Base-by-base conservation (phyloP, 768 basidiomycete species). In the Dioszegia hungarica region DNA sequence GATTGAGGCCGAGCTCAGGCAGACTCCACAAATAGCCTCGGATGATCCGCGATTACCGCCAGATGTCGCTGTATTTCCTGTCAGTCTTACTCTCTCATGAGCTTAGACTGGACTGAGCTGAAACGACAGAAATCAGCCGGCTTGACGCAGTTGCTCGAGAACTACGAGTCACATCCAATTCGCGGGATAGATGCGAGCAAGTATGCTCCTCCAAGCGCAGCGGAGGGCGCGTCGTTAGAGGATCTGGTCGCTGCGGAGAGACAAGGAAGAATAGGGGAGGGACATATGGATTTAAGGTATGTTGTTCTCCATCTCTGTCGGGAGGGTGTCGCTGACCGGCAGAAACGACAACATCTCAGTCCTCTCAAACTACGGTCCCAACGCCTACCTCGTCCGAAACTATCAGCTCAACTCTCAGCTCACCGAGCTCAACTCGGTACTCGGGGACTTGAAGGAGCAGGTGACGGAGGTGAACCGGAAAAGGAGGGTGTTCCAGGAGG, bases 361-460 rank as follows among this genome's bases (percentile, higher is more conserved):
- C 28, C 77, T 93, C 31, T 86, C 91, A 72, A 86, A 84, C 31
- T 92, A 94, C 68, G 94, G 89, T 3, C 78, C 86, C 17, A 97
- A 98, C 79, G 87, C 88, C 12, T 94, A 89, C 88, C 83, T 88
- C 60, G 85, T 92, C 75, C 85, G 89, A 71, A 98, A 97, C 75
- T 91, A 90, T 68, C 80, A 88, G 29, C 78, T 92, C 22, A 90
- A 94, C 73, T 81, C 84, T 24, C 84, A 86, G 31, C 84, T 86
- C 8, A 90, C 90, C 67, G 84, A 87, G 61, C 63, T 92, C 57
- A 61, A 66, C 40, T n/a, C 49, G 4, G 60, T 63, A 25, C 61
- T 71, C n/a, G 41, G 60, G 14, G 52, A 33, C 5, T 47, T 69
- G 36, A 86, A 86, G 73, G 82, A 89, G 70, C 73, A 85, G 47